Evolutionary conservation across 441 rosid species (phyloP).

Genomic region (Aquilaria agallochum): DNA sequence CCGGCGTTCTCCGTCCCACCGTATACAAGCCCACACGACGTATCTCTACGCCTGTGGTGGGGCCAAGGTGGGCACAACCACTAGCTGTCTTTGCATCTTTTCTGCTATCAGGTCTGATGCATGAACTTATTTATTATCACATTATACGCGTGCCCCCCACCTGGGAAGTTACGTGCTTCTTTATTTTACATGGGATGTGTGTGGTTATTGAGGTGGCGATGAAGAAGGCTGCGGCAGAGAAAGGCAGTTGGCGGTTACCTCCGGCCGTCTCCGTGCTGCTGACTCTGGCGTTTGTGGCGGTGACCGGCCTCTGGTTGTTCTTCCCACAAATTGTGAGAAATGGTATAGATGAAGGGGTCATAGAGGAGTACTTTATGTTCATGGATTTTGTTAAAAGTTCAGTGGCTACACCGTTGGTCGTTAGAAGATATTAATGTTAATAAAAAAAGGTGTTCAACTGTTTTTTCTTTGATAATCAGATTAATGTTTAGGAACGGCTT

Average conservation of each 20-base stretch:
- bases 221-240: constrained; percentile 25
- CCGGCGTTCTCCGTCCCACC: constrained; percentile 44
- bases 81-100: constrained; percentile 29
- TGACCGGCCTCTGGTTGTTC: constrained; percentile 41
- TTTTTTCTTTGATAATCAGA: too few relatives aligned
- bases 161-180: constrained; percentile 60
- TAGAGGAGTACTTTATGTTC: constrained; percentile 21
- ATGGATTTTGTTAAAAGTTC: constrained; percentile 11
- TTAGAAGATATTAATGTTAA: too few relatives aligned
- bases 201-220: constrained; percentile 30
- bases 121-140: constrained; percentile 44
- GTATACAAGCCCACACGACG: constrained; percentile 43
- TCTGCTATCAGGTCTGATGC: constrained; percentile 49
- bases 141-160: constrained; percentile 33
- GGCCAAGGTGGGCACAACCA: constrained; percentile 15
- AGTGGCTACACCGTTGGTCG: too few relatives aligned
- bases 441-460: too few relatives aligned
- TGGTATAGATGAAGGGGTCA: constrained; percentile 19
- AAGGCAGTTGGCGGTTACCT: constrained; percentile 21
- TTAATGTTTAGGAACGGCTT: too few relatives aligned
- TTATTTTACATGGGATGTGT: constrained; percentile 42
- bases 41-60: constrained; percentile 11
- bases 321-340: constrained; percentile 36
- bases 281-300: constrained; percentile 28
- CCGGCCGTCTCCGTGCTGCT: constrained; percentile 24